These are phyloP conservation scores for Rhazya stricta DNA, from an alignment of 257 asterid species.

Conservation along the genomic window DNA sequence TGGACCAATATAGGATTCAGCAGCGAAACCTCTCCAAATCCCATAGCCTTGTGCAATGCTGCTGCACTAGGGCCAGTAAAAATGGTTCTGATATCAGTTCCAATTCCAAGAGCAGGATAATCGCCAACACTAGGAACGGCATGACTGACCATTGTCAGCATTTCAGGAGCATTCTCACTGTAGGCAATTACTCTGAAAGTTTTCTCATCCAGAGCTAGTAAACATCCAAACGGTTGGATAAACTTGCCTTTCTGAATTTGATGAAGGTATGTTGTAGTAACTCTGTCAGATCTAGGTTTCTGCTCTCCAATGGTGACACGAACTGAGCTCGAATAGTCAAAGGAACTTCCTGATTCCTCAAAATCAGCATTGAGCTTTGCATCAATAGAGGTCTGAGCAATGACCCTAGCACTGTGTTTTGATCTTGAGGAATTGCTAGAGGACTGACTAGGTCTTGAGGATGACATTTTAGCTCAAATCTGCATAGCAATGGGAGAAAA, in stretches of 20 bases:
- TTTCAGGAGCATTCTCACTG: constrained; percentile 79
- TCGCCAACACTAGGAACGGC: constrained; percentile 89
- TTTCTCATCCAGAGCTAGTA: constrained; percentile 75
- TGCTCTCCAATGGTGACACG: constrained; percentile 36
- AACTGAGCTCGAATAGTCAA: constrained; percentile 74
- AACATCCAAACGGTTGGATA: constrained; percentile 83
- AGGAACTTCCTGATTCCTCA: constrained; percentile 75
- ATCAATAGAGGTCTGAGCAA: constrained; percentile 77
- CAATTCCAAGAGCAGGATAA: constrained; percentile 60
- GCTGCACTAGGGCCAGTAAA: constrained; percentile 83
- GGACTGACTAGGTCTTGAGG: constrained; percentile 63
- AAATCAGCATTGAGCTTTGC: constrained; percentile 82
- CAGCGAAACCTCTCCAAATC: constrained; percentile 85
- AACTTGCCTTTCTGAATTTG: constrained; percentile 76
- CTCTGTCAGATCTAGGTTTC: constrained; percentile 51
- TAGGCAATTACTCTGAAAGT: constrained; percentile 73
- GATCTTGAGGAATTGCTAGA: constrained; percentile 61
- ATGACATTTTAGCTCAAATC: constrained; percentile 44
- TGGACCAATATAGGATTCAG: constrained; percentile 84
- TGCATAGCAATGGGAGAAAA: constrained; percentile 21
- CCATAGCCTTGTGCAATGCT: constrained; percentile 75
- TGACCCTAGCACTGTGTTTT: constrained; percentile 61
- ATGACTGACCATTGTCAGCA: constrained; percentile 81
- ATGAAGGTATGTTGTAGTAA: constrained; percentile 72
- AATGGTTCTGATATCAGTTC: constrained; percentile 62